phyloP scores from a whole-genome alignment of 805 yeast species.

The Saturnispora dispora region DNA sequence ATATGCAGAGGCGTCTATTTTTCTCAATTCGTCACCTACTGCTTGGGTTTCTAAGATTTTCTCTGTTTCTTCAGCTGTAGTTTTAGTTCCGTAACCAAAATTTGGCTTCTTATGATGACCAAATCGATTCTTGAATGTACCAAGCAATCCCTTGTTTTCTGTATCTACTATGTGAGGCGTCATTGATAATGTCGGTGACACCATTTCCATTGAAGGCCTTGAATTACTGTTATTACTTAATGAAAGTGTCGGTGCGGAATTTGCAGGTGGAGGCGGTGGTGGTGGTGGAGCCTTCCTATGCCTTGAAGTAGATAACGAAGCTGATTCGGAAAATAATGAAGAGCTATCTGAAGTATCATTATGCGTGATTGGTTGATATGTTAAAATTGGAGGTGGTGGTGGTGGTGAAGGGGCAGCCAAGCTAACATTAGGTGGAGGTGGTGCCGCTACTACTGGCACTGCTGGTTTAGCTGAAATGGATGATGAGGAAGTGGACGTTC shows the following conservation, averaged over 20 bases:
- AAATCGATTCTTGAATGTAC: conserved; percentile 10
- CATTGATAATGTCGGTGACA: conserved; percentile 3
- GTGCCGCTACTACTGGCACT: not conserved
- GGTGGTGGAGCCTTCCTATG: conserved; percentile 22
- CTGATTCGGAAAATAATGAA: conserved; percentile 1
- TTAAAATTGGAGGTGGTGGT: conserved; percentile 25
- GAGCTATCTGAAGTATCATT: not conserved
- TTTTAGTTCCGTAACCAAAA: conserved; percentile 9
- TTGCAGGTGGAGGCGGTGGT: conserved; percentile 28
- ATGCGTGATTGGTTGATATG: not conserved
- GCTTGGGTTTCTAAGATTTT: conserved; percentile 33
- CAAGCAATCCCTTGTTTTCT: conserved; percentile 6
- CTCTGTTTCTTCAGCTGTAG: conserved; percentile 9
- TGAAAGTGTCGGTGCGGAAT: conserved; percentile 11
- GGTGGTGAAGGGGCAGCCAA: conserved; percentile 34
- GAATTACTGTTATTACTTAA: conserved; percentile 4
- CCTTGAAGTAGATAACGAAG: conserved; percentile 8
- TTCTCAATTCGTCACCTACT: conserved; percentile 44
- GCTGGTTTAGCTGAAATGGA: conserved; percentile 13
- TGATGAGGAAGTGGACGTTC: not conserved
- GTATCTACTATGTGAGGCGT: not conserved
- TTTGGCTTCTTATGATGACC: conserved; percentile 11
- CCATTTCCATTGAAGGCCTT: conserved; percentile 6
- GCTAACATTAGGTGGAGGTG: conserved; percentile 29
- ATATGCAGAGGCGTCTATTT: conserved; percentile 56